Conservation (phyloP, 2,329 filamentous ascomycete species). For the Lasiodiplodia sp. region DNA sequence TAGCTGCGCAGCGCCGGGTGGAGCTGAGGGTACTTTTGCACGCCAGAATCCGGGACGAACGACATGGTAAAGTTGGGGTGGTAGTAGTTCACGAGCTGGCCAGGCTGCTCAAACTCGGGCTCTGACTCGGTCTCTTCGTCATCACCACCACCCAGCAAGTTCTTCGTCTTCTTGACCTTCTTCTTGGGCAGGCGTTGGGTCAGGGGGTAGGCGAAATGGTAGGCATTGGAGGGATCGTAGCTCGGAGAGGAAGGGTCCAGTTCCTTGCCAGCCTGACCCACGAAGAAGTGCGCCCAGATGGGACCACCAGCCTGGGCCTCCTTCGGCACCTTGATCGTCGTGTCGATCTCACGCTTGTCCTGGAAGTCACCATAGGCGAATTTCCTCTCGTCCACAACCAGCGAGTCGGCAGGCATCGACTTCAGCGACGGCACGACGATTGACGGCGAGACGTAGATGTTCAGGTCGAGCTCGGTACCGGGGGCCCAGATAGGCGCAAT, state of each 20-base stretch:
- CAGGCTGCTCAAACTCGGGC: conserved; percentile 65
- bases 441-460: conserved; percentile 82
- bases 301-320: conserved; percentile 91
- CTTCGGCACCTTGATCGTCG: conserved; percentile 77
- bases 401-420: conserved; percentile 68
- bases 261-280: conserved; percentile 76
- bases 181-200: conserved; percentile 93
- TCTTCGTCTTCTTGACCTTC: conserved; percentile 86
- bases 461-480: conserved; percentile 80
- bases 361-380: conserved; percentile 82
- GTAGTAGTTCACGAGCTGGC: conserved; percentile 80
- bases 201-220: conserved; percentile 83
- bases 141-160: conserved; percentile 68
- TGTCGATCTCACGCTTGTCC: conserved; percentile 79
- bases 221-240: conserved; percentile 79
- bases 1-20: conserved; percentile 80
- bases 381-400: conserved; percentile 80
- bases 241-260: conserved; percentile 76
- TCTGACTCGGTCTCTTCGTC: conserved; percentile 60
- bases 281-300: conserved; percentile 92
- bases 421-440: conserved; percentile 73
- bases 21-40: conserved; percentile 70
- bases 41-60: conserved; percentile 81
- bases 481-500: conserved; percentile 89
- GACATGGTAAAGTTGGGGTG: conserved; percentile 94